A percentile compares a stretch with the other conserved stretches of the same genome.
These are phyloP conservation scores for Ogataea pini DNA, from an alignment of 805 yeast genomes.

Conservation along the genomic window DNA sequence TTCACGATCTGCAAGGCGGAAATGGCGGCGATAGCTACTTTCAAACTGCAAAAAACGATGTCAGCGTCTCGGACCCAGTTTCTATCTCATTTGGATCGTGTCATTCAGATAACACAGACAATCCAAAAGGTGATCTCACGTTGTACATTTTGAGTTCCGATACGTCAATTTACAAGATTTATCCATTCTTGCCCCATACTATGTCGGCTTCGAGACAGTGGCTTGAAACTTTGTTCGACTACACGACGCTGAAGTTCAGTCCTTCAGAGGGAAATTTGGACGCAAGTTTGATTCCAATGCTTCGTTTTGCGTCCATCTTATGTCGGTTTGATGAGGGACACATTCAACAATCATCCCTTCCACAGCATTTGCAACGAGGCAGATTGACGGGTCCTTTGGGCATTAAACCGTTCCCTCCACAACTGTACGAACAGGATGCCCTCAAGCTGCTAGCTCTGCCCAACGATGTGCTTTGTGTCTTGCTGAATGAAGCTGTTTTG, in stretches of 20 bases:
- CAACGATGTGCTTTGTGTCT: constrained; percentile 27
- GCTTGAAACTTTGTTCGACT: constrained; percentile 31
- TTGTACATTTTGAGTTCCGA: constrained; percentile 53
- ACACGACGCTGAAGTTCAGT: constrained; percentile 24
- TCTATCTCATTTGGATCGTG: constrained; percentile 49
- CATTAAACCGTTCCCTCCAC: constrained; percentile 55
- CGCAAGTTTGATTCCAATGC: constrained; percentile 18
- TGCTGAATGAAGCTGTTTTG: constrained; percentile 25
- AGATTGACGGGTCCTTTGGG: constrained; percentile 50
- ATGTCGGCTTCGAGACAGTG: constrained; percentile 39
- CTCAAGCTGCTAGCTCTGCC: constrained; percentile 28
- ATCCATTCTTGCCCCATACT: constrained; percentile 61
- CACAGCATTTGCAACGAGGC: constrained; percentile 22
- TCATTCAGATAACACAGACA: constrained; percentile 13
- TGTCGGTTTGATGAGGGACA: constrained; percentile 16
- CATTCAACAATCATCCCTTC: constrained; percentile 15
- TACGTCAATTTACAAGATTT: constrained; percentile 59
- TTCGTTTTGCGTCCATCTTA: constrained; percentile 29
- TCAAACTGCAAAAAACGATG: constrained; percentile 5
- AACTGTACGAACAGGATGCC: constrained; percentile 49
- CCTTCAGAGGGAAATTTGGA: constrained; percentile 22
- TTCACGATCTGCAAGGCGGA: constrained; percentile 24
- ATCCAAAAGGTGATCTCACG: constrained; percentile 47
- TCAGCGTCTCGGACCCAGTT: constrained; percentile 35
- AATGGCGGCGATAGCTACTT: constrained; percentile 27